Evolutionary conservation across 345 rosid species (phyloP), one percentile per base, ranked within the genome.

Genomic region (Diplotaxis tenuifolia): DNA sequence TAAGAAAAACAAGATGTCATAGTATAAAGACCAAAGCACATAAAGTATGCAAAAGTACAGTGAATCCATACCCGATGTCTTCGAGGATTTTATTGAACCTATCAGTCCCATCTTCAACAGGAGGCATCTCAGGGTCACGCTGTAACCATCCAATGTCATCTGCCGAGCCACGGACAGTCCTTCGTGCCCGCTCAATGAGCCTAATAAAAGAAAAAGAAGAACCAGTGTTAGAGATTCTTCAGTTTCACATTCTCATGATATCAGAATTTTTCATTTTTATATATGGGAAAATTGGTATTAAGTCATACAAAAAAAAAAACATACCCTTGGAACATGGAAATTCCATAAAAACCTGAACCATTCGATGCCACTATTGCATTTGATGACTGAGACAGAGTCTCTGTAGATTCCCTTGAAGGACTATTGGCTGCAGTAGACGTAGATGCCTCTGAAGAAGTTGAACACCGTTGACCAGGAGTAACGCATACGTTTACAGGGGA

Each of bases 131-230:
- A 7, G 86, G 83, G 77, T 76, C 88, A 23, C 78, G 80, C 66
- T 87, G 87, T 72, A 95, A 82, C 99, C 98, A 95, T 68, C 99
- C 98, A 75, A 95, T 85, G 81, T 95, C 99, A 79, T 90, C 92
- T 42, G 97, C 98, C 6, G 99, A 92, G 49, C 99, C 99, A 42
- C 88, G 94, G 67, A 95, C 96, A 29, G 98, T 95, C 80, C 89
- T 90, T 71, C 93, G 80, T 32, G 96, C 98, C 18, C 92, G 86
- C 74, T 95, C 98, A 70, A 95, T 74, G 72, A 95, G 96, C 77
- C 99, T 95, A 81, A 67, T 49, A 22, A 1, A 16, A 40, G 7
- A 59, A 14, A 9, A 11, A 70, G 63, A 36, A 27, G 12, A 62
- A 7, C 22, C 19, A 21, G 53, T 62, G 20, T 62, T 10, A 5